These are phyloP conservation scores for Irineochytrium annulatum DNA, from an alignment of 192 early-diverging fungal genomes.

Conservation along the genomic window DNA sequence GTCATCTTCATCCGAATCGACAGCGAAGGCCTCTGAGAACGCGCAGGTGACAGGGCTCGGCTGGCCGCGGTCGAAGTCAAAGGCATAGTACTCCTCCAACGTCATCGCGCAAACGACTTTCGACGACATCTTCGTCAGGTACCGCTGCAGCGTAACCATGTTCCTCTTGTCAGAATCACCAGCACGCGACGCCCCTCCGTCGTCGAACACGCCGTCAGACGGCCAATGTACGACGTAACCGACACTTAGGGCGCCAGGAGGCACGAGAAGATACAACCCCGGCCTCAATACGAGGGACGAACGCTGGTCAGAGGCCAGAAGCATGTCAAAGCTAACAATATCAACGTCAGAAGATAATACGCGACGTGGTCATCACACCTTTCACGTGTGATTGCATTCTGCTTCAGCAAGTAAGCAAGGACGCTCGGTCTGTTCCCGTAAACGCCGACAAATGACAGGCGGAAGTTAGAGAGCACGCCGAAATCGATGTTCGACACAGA, in stretches of 20 bases:
- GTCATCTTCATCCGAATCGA: background rate
- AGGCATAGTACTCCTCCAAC: background rate
- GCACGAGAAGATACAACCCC: background rate
- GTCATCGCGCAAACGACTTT: background rate
- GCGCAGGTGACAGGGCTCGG: background rate
- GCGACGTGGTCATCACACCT: no score
- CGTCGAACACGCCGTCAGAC: background rate
- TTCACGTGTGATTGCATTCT: background rate
- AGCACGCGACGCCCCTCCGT: no score
- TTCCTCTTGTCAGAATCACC: background rate
- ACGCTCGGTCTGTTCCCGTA: background rate
- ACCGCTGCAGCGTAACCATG: background rate
- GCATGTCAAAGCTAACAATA: no score
- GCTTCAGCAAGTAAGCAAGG: background rate
- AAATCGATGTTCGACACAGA: slow-evolving; percentile 3
- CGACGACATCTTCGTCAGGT: background rate
- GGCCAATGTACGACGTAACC: background rate
- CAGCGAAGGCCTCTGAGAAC: background rate
- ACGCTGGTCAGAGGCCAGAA: no score
- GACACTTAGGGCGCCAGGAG: background rate
- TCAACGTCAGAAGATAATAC: no score
- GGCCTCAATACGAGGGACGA: background rate
- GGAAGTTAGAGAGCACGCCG: background rate
- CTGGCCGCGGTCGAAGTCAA: background rate
- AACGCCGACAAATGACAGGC: slow-evolving; percentile 4